Evolutionary conservation across 805 yeast genomes (phyloP).

Genomic region (Scheffersomyces ergatensis): DNA sequence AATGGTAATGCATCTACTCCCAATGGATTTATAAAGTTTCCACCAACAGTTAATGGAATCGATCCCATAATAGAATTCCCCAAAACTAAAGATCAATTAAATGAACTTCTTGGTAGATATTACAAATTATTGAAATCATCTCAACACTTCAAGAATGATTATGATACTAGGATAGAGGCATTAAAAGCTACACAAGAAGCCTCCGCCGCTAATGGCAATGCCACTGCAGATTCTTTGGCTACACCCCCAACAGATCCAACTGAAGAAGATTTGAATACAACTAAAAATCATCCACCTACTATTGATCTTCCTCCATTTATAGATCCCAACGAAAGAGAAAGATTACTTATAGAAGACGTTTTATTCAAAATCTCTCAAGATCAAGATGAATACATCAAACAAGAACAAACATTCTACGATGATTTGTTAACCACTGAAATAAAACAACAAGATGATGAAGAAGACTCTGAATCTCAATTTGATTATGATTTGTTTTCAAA

Average conservation of each 20-base stretch:
- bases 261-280: constrained; percentile 4
- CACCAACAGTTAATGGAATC: not conserved
- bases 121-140: constrained; percentile 14
- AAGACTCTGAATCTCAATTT: constrained; percentile 16
- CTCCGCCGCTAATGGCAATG: not conserved
- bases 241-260: not conserved
- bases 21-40: not conserved
- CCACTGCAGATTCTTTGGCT: not conserved
- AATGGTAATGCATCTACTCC: constrained; percentile 2
- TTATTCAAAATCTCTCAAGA: constrained; percentile 23
- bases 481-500: constrained; percentile 48
- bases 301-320: constrained; percentile 7
- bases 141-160: constrained; percentile 1
- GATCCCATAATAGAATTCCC: constrained; percentile 13
- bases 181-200: constrained; percentile 14
- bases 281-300: not conserved
- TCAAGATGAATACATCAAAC: constrained; percentile 19
- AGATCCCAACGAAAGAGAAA: constrained; percentile 23
- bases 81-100: constrained; percentile 22
- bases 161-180: not conserved
- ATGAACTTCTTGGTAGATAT: constrained; percentile 24
- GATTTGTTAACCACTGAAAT: constrained; percentile 12
- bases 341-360: constrained; percentile 25
- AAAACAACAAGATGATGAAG: constrained; percentile 7
- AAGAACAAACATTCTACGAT: constrained; percentile 17